Evolutionary conservation across 176 grass and related monocot species (phyloP), one percentile per base, ranked within the genome.

Genomic region (Luzula sylvatica): DNA sequence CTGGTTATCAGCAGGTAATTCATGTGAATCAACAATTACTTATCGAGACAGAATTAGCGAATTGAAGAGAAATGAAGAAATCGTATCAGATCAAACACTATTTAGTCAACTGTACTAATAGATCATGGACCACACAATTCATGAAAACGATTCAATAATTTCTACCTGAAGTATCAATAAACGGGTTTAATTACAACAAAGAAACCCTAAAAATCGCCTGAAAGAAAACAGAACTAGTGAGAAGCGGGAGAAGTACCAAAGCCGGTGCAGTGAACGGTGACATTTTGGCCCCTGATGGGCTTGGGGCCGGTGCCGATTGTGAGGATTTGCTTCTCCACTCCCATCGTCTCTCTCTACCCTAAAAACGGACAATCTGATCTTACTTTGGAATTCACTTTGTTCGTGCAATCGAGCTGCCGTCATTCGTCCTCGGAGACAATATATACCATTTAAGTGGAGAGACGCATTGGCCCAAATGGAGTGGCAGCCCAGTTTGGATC

Each of bases 221-320:
- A 32, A 75, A 3, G 20, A 3, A 2, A 61, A 65, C 45, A 14
- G 1, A 16, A 13, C 12, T 52, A 16, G 24, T 50, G 7, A 26
- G 11, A 52, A 52, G 18, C 47, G 52, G 60, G 23, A 15, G 26
- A 42, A 73, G 59, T 45, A 98, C 85, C 92, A 57, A 65, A 90
- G 63, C 92, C 92, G 28, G 92, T 90, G 85, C 92, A 98, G 78
- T 98, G 92, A 43, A 98, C 92, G 40, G 81, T 87, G 75, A 98
- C 92, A 38, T 74, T 80, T 65, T 98, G 85, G 55, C 85, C 92
- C 77, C 71, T 90, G 20, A 74, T 66, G 35, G 92, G 92, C 62
- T 68, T 86, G 71, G 78, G 68, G 44, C 92, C 92, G 15, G 63
- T 62, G 40, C 92, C 92, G 26, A 74, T 14, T 50, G 18, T 89